These are phyloP conservation scores for Paracorniculantispora psalliotae DNA, from an alignment of 2,329 filamentous ascomycete species.

Conservation along the genomic window DNA sequence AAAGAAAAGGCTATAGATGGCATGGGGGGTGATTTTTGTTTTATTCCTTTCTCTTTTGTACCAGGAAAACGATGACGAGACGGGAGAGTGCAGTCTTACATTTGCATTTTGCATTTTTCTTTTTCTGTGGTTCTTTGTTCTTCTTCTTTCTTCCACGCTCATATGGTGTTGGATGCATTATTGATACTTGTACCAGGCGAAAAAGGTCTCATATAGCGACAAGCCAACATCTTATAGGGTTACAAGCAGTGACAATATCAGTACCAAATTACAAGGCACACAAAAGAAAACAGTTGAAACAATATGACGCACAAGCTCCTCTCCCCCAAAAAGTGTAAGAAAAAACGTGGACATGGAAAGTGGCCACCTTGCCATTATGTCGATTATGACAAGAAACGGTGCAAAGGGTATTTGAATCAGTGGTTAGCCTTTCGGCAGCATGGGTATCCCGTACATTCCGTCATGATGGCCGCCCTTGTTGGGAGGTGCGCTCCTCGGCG, in stretches of 20 bases:
- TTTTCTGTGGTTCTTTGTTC: slow-evolving; percentile 2
- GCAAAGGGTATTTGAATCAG: background rate
- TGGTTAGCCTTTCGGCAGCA: background rate
- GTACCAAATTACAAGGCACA: background rate
- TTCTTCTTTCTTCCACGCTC: slow-evolving; percentile 12
- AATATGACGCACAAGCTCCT: too few species aligned
- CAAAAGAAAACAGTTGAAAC: background rate
- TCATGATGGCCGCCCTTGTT: background rate
- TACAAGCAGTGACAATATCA: background rate
- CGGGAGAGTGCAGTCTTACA: background rate
- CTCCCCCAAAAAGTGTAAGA: background rate
- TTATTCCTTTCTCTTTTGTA: background rate
- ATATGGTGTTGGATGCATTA: slow-evolving; percentile 24
- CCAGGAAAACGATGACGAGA: background rate
- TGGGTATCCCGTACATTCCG: background rate
- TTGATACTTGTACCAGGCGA: slow-evolving; percentile 8
- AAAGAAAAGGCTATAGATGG: background rate
- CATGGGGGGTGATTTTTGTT: background rate
- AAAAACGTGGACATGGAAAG: too few species aligned
- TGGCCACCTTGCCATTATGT: too few species aligned
- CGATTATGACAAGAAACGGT: background rate
- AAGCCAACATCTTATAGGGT: background rate
- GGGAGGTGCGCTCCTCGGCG: too few species aligned
- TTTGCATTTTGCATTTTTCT: background rate
- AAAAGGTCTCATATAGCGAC: slow-evolving; percentile 2